Percentiles rank a stretch among this genome's conserved stretches.
These are phyloP conservation scores for Nannochloropsis granulata DNA, from an alignment of 108 stramenopile genomes.

Conservation along the genomic window DNA sequence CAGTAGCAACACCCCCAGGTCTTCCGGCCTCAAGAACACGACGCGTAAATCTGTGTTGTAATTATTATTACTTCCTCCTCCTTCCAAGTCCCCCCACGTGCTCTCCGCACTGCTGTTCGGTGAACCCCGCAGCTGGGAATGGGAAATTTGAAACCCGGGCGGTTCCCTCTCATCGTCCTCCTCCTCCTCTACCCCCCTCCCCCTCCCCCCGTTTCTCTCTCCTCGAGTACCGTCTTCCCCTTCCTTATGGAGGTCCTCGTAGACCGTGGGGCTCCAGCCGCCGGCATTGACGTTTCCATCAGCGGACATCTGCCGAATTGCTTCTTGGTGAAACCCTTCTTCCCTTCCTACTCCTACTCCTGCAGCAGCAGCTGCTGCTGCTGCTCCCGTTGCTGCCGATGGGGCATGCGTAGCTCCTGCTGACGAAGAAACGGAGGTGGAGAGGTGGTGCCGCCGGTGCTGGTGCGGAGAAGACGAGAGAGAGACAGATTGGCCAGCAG, in stretches of 20 bases:
- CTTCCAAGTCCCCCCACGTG: background rate
- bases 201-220: background rate
- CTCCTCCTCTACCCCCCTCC: background rate
- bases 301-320: background rate
- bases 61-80: background rate
- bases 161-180: no score
- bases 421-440: background rate
- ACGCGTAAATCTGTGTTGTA: conserved; percentile 1
- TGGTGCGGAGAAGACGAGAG: no score
- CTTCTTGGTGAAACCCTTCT: background rate
- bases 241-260: background rate
- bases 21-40: background rate
- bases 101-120: background rate
- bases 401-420: background rate
- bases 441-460: background rate
- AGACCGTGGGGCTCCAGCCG: background rate
- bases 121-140: no score
- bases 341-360: background rate
- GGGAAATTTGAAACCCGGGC: no score
- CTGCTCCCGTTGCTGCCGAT: background rate
- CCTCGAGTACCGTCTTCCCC: no score
- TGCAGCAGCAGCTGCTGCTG: no score
- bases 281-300: background rate
- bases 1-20: background rate
- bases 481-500: background rate